Percentiles rank a stretch among this genome's conserved stretches.
These are phyloP conservation scores for Xanthoconium stramineum DNA, from an alignment of 768 basidiomycete species.

Conservation along the genomic window DNA sequence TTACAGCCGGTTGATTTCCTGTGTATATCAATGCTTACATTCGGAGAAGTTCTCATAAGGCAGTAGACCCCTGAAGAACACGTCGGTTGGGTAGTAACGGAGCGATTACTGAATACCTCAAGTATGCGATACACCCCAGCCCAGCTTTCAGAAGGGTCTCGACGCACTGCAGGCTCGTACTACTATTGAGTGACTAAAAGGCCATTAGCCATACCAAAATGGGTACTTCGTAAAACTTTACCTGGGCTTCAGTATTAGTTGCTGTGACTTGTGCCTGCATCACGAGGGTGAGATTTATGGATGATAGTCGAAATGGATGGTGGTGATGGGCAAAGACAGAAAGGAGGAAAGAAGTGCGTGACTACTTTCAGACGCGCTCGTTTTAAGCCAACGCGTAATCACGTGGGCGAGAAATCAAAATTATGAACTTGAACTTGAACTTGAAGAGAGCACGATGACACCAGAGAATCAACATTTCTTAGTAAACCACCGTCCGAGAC, in stretches of 20 bases:
- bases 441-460: no score
- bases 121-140: slow-evolving; percentile 72
- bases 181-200: slow-evolving; percentile 45
- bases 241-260: slow-evolving; percentile 25
- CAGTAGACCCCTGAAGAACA: slow-evolving; percentile 55
- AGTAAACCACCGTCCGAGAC: not conserved
- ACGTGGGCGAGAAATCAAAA: slow-evolving; percentile 17
- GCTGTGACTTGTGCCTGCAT: slow-evolving; percentile 28
- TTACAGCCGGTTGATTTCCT: not conserved
- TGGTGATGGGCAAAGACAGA: not conserved
- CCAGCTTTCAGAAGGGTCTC: slow-evolving; percentile 72
- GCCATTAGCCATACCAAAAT: slow-evolving; percentile 4
- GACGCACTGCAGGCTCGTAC: slow-evolving; percentile 66
- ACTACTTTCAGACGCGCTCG: slow-evolving; percentile 9
- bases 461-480: not conserved
- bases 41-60: slow-evolving; percentile 78
- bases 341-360: not conserved
- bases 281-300: not conserved
- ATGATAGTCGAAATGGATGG: not conserved
- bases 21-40: slow-evolving; percentile 37
- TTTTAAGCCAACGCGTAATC: slow-evolving; percentile 13
- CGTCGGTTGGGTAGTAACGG: slow-evolving; percentile 4
- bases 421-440: not conserved
- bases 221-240: not conserved
- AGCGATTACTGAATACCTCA: slow-evolving; percentile 44